These are phyloP conservation scores for Saprolegnia parasitica DNA, from an alignment of 352 stramenopile genomes.

Conservation along the genomic window DNA sequence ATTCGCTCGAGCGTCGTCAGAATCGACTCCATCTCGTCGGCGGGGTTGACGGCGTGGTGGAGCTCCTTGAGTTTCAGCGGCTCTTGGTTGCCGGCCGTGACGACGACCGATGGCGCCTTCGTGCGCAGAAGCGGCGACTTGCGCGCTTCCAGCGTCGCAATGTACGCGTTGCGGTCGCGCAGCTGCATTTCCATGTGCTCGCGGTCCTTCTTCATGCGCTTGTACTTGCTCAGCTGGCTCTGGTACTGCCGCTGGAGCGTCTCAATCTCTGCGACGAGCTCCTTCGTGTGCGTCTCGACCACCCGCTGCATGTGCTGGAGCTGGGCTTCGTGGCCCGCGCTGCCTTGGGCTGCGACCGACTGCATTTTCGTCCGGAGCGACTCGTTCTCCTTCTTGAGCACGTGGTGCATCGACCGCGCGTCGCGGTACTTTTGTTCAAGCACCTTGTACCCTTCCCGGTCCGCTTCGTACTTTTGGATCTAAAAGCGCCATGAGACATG, in stretches of 20 bases:
- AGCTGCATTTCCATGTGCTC: conserved; percentile 6
- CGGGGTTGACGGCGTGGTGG: conserved; percentile 1
- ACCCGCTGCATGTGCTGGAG: conserved; percentile 16
- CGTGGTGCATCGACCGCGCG: conserved; percentile 5
- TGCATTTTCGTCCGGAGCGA: background rate
- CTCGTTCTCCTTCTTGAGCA: conserved; percentile 17
- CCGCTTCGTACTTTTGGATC: background rate
- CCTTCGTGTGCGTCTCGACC: conserved; percentile 20
- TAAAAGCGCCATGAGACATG: background rate
- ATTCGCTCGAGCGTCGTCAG: conserved; percentile 26
- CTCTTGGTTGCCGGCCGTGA: background rate
- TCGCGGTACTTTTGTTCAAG: conserved; percentile 18
- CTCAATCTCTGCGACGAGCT: conserved; percentile 22
- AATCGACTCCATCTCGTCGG: conserved; percentile 25
- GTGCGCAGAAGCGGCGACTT: background rate
- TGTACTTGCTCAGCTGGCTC: conserved; percentile 6
- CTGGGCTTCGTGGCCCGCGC: background rate
- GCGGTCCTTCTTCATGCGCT: background rate
- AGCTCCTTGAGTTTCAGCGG: background rate
- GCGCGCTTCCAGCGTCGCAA: conserved; percentile 8
- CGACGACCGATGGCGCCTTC: background rate
- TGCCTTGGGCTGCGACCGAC: background rate
- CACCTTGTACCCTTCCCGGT: background rate
- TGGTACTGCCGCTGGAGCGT: background rate
- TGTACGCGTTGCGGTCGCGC: conserved; percentile 18